Evolutionary conservation across 164 flowering plant genomes (phyloP), one percentile per base, ranked within the genome.

Genomic region (Protea cynaroides): DNA sequence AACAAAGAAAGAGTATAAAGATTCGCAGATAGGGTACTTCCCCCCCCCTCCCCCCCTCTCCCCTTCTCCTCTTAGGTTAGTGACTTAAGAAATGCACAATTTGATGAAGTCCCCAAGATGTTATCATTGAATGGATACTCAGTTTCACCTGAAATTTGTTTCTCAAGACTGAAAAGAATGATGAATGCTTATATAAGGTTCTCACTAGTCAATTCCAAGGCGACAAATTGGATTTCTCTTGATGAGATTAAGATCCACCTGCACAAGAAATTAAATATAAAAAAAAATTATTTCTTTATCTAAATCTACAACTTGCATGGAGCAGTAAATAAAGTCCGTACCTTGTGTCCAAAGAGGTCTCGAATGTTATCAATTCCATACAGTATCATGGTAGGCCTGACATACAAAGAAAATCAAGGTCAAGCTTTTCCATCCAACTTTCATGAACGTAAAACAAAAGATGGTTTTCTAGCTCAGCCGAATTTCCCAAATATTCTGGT

Each of bases 301-400:
- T 25, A 0, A n/a, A n/a, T n/a, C 52, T 17, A 17, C 1, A 40
- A 29, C 24, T 11, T 19, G 36, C 21, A 38, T 17, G 61, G 22
- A 46, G 44, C 15, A 4, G 51, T 21, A 61, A 18, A 22, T 24
- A 6, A 17, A 29, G 66, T 40, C 17, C 8, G 36, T 84, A 94
- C 96, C 90, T 89, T 94, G 76, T 84, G 97, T 0, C 99, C 99
- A 58, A 94, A 94, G n/a, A 94, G 94, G 78, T 94, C 97, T 29
- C 97, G 65, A 47, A 92, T 94, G 84, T 91, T 94, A 64, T 89
- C 88, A 57, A 89, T 81, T 54, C 96, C 96, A 46, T 94, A 86
- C 23, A 92, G 53, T 29, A 95, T 95, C 99, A 95, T 94, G 19
- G 98, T 91, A 0, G 97, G 98, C 71, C 98, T 88, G 87, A 52